Evolutionary conservation across 257 asterid species (phyloP).

Genomic region (Primulina tabacum): DNA sequence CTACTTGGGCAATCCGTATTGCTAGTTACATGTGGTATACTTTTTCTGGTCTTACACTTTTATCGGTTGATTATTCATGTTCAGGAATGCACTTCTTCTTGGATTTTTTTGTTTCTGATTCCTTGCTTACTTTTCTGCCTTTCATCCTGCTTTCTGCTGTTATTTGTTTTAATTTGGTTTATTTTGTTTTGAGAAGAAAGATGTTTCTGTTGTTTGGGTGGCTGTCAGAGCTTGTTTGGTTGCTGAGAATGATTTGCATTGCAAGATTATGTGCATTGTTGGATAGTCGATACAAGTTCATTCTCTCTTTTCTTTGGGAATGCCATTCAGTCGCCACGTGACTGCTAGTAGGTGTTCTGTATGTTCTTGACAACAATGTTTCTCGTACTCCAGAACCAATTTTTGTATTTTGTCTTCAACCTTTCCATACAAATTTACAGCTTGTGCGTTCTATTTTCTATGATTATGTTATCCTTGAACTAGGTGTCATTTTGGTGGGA

Average conservation of each 20-base stretch:
- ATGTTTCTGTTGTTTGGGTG: constrained; percentile 1
- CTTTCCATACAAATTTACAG: not conserved
- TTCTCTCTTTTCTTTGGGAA: not conserved
- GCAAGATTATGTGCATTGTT: not conserved
- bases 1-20: not conserved
- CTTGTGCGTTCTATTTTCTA: not conserved
- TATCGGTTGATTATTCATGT: constrained; percentile 6
- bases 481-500: not conserved
- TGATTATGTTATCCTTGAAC: constrained; percentile 4
- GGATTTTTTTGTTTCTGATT: not conserved
- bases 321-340: not conserved
- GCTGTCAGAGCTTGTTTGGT: not conserved
- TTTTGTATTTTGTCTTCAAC: constrained; percentile 8
- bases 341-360: not conserved
- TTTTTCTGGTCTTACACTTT: constrained; percentile 5
- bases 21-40: not conserved
- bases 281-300: not conserved
- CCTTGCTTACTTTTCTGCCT: not conserved
- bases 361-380: not conserved
- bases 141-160: not conserved
- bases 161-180: constrained; percentile 7
- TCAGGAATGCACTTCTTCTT: constrained; percentile 1
- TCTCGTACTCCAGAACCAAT: not conserved
- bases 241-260: not conserved
- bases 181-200: not conserved